phyloP scores from a whole-genome alignment of 257 asterid species.

The Solanum chiquidenum region DNA sequence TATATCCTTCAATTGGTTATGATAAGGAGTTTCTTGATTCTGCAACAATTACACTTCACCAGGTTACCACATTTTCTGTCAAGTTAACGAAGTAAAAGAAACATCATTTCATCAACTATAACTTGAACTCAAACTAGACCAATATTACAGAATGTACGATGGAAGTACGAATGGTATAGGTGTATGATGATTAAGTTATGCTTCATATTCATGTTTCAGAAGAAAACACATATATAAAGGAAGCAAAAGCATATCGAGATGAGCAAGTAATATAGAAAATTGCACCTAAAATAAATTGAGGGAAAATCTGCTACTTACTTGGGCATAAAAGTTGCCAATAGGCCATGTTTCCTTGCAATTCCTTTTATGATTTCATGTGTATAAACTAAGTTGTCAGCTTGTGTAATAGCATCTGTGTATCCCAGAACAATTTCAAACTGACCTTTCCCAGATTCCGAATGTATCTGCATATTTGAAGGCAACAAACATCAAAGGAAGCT shows the following conservation, averaged over 20 bases:
- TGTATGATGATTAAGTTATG: not conserved
- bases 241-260: not conserved
- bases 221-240: not conserved
- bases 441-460: slow-evolving; percentile 83
- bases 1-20: not conserved
- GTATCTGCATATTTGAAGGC: slow-evolving; percentile 35
- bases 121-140: not conserved
- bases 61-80: not conserved
- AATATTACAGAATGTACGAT: not conserved
- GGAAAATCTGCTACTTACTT: slow-evolving; percentile 39
- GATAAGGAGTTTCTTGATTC: not conserved
- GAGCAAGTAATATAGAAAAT: not conserved
- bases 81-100: not conserved
- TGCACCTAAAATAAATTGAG: not conserved
- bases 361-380: slow-evolving; percentile 71
- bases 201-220: not conserved
- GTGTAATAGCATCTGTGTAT: slow-evolving; percentile 45
- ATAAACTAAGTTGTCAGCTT: slow-evolving; percentile 68
- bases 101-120: not conserved
- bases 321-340: slow-evolving; percentile 83
- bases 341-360: slow-evolving; percentile 80
- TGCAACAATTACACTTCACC: not conserved
- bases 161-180: not conserved
- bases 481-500: not conserved
- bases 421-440: slow-evolving; percentile 75